Evolutionary conservation across 2,329 filamentous ascomycete genomes (phyloP).

Genomic region (Trichoderma polysporum): DNA sequence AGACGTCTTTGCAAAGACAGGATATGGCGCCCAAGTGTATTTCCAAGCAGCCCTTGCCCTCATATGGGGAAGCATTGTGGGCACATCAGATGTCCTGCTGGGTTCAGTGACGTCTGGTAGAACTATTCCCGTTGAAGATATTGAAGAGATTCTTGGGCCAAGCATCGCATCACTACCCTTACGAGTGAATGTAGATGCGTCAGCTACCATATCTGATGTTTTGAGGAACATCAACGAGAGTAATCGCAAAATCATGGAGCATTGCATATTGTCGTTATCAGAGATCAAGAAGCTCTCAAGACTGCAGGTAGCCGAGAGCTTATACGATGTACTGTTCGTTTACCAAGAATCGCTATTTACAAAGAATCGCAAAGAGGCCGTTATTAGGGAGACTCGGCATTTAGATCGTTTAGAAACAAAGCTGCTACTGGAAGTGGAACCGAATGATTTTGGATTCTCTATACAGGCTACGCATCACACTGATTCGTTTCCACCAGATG

Average conservation of each 20-base stretch:
- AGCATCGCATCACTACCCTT: constrained; percentile 76
- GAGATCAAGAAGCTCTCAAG: constrained; percentile 66
- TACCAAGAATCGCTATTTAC: constrained; percentile 72
- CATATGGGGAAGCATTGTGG: constrained; percentile 64
- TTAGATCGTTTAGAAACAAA: constrained; percentile 74
- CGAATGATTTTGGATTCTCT: constrained; percentile 43
- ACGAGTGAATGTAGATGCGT: constrained; percentile 57
- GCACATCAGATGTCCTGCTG: constrained; percentile 65
- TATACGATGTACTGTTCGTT: constrained; percentile 79
- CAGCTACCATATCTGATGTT: constrained; percentile 57
- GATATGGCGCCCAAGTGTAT: constrained; percentile 65
- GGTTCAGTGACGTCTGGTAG: constrained; percentile 82
- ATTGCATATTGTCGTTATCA: constrained; percentile 62
- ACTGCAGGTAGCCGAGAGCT: constrained; percentile 50
- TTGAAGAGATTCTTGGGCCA: constrained; percentile 76
- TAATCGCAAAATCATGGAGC: constrained; percentile 64
- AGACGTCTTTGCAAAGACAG: constrained; percentile 39
- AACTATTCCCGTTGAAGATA: constrained; percentile 65
- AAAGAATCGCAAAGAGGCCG: constrained; percentile 33
- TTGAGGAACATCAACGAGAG: constrained; percentile 61
- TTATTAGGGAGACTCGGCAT: constrained; percentile 57
- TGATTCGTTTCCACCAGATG: constrained; percentile 49
- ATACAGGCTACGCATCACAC: constrained; percentile 51
- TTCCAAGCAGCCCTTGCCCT: constrained; percentile 72
- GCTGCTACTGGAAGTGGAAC: constrained; percentile 74